Base-by-base conservation (phyloP, 2,329 filamentous ascomycete species). In the Colletotrichum acutatum region DNA sequence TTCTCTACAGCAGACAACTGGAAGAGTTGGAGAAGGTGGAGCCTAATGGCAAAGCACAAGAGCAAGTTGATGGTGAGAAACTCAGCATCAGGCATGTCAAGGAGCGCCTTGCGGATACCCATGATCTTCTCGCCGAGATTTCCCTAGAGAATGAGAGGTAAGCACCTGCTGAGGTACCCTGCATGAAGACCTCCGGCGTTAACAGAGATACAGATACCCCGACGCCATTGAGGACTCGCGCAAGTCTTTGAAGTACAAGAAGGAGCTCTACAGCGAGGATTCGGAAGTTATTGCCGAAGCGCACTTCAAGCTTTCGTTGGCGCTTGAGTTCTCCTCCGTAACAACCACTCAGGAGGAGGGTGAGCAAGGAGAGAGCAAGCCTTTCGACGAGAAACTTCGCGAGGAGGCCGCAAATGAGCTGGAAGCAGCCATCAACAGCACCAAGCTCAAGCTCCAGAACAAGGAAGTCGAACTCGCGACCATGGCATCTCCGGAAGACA, bases 281-380 rank as follows among this genome's bases (percentile, higher is more conserved):
- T 95, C 94, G 16, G 93, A 95, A 77, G 89, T 97, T 64, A 89
- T 98, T 69, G 96, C 97, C 54, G 97, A 99, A 85, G 96, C 94
- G 19, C 95, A 99, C 85, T 99, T 94, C 86, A 98, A 98, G 84
- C 91, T 99, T 30, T 98, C 96, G 0, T 90, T 99, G 19, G 97
- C 97, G 0, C 89, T 99, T 32, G 97, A 99, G 80, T 98, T 98
- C 77, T 94, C 94, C 4, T 97, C 95, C 0, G 90, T 97, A 58
- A 94, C 92, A 6, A 87, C 89, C 1, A 83, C 86, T 14, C 89
- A 89, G 19, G 87, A 89, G 57, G 84, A 86, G 66, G 82, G 79
- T 26, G 84, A 86, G 4, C 83, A 84, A n/a, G 82, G 82, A 14
- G 82, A 83, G 34, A 79, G 80, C 59, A 90, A 84, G 83, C 86